Base-by-base conservation (phyloP, 768 basidiomycete genomes). In the Piloderma croceum region DNA sequence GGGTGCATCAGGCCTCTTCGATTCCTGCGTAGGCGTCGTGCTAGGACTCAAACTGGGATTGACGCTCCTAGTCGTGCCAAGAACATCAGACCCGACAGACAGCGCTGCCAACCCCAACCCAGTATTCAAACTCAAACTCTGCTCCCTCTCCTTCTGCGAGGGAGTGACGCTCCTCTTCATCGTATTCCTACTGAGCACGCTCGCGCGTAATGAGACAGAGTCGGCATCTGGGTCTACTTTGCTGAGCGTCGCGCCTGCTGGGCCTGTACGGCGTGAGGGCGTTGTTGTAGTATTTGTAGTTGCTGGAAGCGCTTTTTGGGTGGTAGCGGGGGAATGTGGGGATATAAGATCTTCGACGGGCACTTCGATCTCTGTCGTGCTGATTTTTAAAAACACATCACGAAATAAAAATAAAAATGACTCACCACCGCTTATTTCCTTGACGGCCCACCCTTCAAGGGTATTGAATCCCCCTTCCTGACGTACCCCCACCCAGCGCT, bases 361-460 rank as follows among this genome's bases (percentile, higher is more conserved):
- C 9, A 92, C 77, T 56, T 93, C 89, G 38, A 93, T 76, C 56
- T 86, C 90, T 90, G 50, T 3, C 37, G 32, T n/a, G 12, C 3
- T 9, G 18, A 7, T 22, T 15, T 5, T 15, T 2, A 39, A 42
- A 15, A 24, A 24, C 19, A 25, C 25, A 12, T 31, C 36, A 18
- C 7, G 25, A 22, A 25, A 32, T 18, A 29, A 15, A 46, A 24
- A 46, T 24, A 29, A 25, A 37, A 24, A 34, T 37, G 24, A 69
- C 84, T 51, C 46, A 88, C 90, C 74, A 52, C 85, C 77, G 31
- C 79, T 75, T 29, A 98, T 90, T 54, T 97, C 94, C 57, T 90
- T 83, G 39, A 93, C 58, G 0, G 85, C 80, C 90, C 90, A 96
- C 4, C 72, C 73, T 36, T 94, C 90, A n/a, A 98, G 69, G 4